Evolutionary conservation across 345 rosid genomes (phyloP), one percentile per base, ranked within the genome.

Genomic region (Moricandia moricandioides): DNA sequence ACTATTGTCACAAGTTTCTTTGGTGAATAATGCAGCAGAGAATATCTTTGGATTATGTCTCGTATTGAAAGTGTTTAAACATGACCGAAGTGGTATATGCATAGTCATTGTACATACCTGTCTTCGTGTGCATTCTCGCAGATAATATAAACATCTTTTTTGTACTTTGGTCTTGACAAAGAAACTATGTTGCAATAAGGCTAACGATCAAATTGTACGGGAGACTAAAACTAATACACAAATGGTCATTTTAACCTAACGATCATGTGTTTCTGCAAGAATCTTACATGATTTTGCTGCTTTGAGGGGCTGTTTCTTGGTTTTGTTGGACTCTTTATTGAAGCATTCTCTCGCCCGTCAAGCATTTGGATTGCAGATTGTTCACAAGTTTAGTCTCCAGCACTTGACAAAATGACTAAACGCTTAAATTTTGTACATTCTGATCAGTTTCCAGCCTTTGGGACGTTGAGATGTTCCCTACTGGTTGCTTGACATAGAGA

Each of bases 71-170:
- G 8, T 33, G 37, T 33, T 33, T 33, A 6, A 33, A 33, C 7
- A 33, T 33, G 8, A 33, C 6, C 8, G 2, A 33, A 2, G 9
- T 33, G 37, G 8, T 6, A 7, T 33, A 33, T 33, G 37, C 37
- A 33, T 33, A 33, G 8, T 33, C 45, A 14, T 47, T 27, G 70
- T 76, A 76, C 49, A 62, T 70, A 63, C 4, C 9, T 39, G 51
- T 18, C 21, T 13, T 29, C 27, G 57, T 35, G 18, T 49, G 13
- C 6, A 31, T 33, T 30, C 2, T 45, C 16, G 49, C 24, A 47
- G 49, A 14, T 60, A 9, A 17, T 35, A 69, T 69, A 8, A 40
- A 18, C 13, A 12, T 33, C 49, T 35, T 21, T 56, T 7, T 4
- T 13, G 17, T 51, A 11, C 30, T 51, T 45, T 45, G 59, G 29